Evolutionary conservation across 2,329 filamentous ascomycete genomes (phyloP).

Genomic region (Trichophyton equinum): DNA sequence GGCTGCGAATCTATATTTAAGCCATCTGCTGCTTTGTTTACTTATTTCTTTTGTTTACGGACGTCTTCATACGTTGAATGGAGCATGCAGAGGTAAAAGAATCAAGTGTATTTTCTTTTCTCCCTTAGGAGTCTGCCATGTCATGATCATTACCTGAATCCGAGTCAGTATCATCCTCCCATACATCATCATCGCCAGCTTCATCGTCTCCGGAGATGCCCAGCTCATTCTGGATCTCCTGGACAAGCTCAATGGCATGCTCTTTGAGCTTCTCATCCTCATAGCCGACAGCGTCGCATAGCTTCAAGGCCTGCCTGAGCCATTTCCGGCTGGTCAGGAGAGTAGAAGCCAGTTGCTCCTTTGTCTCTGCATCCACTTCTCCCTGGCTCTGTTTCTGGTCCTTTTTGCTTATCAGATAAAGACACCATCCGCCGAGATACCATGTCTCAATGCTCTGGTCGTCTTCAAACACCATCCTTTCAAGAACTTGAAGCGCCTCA

Average conservation of each 20-base stretch:
- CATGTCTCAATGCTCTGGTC: constrained; percentile 90
- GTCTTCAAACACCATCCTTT: constrained; percentile 73
- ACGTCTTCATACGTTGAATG: not conserved
- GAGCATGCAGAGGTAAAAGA: not conserved
- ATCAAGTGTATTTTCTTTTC: not conserved
- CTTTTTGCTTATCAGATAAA: constrained; percentile 53
- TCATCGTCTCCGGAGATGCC: constrained; percentile 45
- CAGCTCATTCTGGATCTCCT: constrained; percentile 50
- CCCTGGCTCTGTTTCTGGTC: constrained; percentile 15
- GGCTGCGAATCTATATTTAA: not conserved
- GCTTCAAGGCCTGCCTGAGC: constrained; percentile 65
- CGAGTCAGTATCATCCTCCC: constrained; percentile 43
- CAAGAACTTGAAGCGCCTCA: constrained; percentile 72
- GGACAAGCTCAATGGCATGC: constrained; percentile 33
- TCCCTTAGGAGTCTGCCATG: constrained; percentile 41
- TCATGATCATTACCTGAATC: constrained; percentile 34
- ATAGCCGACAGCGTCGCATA: constrained; percentile 71
- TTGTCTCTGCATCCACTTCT: constrained; percentile 25
- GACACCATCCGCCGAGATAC: constrained; percentile 93
- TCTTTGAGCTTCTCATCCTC: constrained; percentile 40
- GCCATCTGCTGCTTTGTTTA: too few species aligned
- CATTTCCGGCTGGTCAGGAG: constrained; percentile 69
- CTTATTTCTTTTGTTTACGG: not conserved
- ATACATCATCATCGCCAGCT: constrained; percentile 31
- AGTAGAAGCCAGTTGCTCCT: constrained; percentile 46